These are phyloP conservation scores for Batkoa obscura DNA, from an alignment of 371 early-diverging fungal species.

Conservation along the genomic window DNA sequence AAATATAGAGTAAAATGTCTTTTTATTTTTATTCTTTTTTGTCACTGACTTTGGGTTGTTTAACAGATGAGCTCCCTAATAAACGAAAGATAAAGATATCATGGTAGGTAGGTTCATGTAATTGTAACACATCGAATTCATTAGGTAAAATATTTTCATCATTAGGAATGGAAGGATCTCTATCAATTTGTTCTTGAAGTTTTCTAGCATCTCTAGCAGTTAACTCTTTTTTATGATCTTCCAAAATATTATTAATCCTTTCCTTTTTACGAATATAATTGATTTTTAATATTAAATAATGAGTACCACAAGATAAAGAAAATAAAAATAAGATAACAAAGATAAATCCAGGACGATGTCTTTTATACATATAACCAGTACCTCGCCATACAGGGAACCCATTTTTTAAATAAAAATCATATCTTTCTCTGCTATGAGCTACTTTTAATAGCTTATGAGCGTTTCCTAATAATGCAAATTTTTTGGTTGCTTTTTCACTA, in stretches of 20 bases:
- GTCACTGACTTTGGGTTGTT: no score
- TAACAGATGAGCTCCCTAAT: no score
- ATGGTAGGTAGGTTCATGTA: background rate
- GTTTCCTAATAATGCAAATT: slow-evolving; percentile 43
- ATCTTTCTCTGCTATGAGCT: slow-evolving; percentile 40
- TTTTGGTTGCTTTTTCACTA: slow-evolving; percentile 23
- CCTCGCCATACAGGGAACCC: slow-evolving; percentile 81
- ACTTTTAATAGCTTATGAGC: slow-evolving; percentile 50
- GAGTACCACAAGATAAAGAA: slow-evolving; percentile 32
- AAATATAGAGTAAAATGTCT: no score
- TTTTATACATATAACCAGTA: slow-evolving; percentile 55
- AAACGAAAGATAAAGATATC: slow-evolving; percentile 2
- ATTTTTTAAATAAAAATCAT: slow-evolving; percentile 67
- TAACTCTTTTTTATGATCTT: slow-evolving; percentile 8
- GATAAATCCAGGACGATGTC: slow-evolving; percentile 61
- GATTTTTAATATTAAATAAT: slow-evolving; percentile 39
- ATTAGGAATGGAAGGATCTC: background rate
- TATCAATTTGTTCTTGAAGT: background rate
- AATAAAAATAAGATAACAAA: slow-evolving; percentile 31
- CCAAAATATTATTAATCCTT: slow-evolving; percentile 22
- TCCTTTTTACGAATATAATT: slow-evolving; percentile 37
- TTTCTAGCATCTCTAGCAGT: slow-evolving; percentile 8
- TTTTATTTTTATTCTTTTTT: no score
- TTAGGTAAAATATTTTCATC: slow-evolving; percentile 1
- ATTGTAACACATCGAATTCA: background rate